Conservation (phyloP, 345 rosid species). For the Bruguiera sexangula region DNA sequence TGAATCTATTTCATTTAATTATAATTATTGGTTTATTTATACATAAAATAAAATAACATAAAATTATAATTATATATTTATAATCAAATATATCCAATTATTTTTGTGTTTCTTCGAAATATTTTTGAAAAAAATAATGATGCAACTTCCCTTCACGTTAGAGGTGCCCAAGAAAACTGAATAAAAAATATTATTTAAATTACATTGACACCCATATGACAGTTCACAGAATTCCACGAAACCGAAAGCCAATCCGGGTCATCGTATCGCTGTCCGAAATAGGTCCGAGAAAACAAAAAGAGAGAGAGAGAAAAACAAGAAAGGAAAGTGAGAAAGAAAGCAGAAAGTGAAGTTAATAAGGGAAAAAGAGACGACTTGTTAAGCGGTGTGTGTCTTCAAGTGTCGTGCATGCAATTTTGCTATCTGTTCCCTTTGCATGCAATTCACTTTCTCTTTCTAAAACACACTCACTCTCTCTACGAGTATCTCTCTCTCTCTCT, state of each 20-base stretch:
- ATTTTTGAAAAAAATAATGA: no score
- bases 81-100: no score
- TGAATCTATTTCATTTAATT: no score
- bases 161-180: background rate
- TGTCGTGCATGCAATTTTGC: slow-evolving; percentile 84
- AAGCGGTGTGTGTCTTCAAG: slow-evolving; percentile 62
- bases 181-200: background rate
- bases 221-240: slow-evolving; percentile 28
- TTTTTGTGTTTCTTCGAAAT: no score
- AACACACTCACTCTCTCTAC: slow-evolving; percentile 17
- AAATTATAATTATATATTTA: no score
- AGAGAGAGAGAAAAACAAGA: background rate
- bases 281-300: background rate
- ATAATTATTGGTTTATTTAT: no score
- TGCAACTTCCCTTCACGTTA: background rate
- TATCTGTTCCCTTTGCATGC: slow-evolving; percentile 47
- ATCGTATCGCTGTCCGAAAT: slow-evolving; percentile 21
- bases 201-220: slow-evolving; percentile 4
- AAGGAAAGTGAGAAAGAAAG: background rate
- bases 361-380: slow-evolving; percentile 18
- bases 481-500: slow-evolving; percentile 16
- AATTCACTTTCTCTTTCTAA: slow-evolving; percentile 30
- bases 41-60: no score
- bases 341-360: background rate
- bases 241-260: slow-evolving; percentile 19